A percentile compares a stretch with the other conserved stretches of the same genome.
Evolutionary conservation across 768 basidiomycete genomes (phyloP).

Genomic region (Trametes cinnabarina): DNA sequence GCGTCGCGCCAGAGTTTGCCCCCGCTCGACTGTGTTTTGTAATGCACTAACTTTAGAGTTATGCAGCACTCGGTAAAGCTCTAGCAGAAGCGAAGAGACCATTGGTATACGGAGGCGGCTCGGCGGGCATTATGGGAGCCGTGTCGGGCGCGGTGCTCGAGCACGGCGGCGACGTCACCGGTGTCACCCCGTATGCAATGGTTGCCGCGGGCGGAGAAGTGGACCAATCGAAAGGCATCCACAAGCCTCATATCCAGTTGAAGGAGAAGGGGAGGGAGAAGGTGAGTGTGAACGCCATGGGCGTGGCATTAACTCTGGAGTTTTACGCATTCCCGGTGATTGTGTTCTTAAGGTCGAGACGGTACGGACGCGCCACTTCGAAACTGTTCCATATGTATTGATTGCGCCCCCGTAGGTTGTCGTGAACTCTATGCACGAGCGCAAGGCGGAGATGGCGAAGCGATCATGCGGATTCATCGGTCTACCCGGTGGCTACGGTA

Average conservation of each 20-base stretch:
- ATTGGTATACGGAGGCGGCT: conserved; percentile 87
- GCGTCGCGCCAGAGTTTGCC: neutral
- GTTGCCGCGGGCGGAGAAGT: conserved; percentile 60
- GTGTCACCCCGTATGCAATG: conserved; percentile 80
- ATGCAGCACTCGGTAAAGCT: conserved; percentile 69
- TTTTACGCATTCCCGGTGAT: neutral
- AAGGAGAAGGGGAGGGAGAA: conserved; percentile 34
- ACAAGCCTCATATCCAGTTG: conserved; percentile 24
- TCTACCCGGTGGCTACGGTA: conserved; percentile 92
- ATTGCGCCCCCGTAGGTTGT: conserved; percentile 46
- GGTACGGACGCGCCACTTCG: neutral
- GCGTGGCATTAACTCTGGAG: neutral
- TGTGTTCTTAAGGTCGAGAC: neutral
- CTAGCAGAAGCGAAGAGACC: conserved; percentile 58
- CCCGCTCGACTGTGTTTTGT: too few species aligned
- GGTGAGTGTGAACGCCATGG: conserved; percentile 27
- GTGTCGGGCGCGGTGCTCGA: conserved; percentile 66
- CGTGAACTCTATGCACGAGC: conserved; percentile 82
- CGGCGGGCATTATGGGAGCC: conserved; percentile 81
- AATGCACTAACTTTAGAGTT: too few species aligned
- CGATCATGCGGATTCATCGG: conserved; percentile 79
- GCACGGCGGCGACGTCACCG: conserved; percentile 69
- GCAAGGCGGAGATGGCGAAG: conserved; percentile 89
- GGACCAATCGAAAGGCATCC: conserved; percentile 39
- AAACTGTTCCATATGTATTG: neutral